Evolutionary conservation across 805 yeast species (phyloP).

Genomic region (Saccharomycopsis sp.): DNA sequence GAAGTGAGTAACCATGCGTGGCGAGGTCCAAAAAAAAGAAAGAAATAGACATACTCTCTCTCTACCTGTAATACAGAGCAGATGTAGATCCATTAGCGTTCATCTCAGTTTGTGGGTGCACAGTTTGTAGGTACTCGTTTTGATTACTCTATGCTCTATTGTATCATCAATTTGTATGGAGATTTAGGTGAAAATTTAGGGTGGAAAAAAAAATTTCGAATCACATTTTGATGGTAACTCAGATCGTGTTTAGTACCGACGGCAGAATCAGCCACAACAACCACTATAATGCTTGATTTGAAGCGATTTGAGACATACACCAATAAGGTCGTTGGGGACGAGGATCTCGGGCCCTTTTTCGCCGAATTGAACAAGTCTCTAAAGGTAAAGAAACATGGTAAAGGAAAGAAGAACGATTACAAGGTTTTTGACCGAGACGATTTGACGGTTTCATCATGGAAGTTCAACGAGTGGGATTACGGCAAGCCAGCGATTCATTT

Average conservation of each 20-base stretch:
- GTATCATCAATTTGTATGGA: too few species aligned
- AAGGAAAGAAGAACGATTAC: not conserved
- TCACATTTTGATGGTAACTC: too few species aligned
- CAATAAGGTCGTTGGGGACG: not conserved
- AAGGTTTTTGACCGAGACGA: not conserved
- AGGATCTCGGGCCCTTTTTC: not conserved
- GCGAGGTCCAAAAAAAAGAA: too few species aligned
- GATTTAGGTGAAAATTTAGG: too few species aligned
- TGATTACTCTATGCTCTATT: too few species aligned
- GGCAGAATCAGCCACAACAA: not conserved
- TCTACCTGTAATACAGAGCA: too few species aligned
- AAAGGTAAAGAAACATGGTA: not conserved
- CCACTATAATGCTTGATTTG: not conserved
- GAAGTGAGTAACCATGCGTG: too few species aligned
- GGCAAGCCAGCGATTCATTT: slow-evolving; percentile 39
- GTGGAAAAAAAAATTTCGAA: too few species aligned
- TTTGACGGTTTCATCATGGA: slow-evolving; percentile 46
- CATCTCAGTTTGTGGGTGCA: too few species aligned
- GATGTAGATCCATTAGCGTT: too few species aligned
- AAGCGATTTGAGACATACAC: not conserved
- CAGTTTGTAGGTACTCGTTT: too few species aligned
- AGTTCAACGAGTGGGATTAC: slow-evolving; percentile 87
- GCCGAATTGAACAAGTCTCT: not conserved
- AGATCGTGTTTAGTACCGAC: not conserved
- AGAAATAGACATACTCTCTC: too few species aligned